Conservation (phyloP, 179 eudicot genomes). For the Nepenthes alata region DNA sequence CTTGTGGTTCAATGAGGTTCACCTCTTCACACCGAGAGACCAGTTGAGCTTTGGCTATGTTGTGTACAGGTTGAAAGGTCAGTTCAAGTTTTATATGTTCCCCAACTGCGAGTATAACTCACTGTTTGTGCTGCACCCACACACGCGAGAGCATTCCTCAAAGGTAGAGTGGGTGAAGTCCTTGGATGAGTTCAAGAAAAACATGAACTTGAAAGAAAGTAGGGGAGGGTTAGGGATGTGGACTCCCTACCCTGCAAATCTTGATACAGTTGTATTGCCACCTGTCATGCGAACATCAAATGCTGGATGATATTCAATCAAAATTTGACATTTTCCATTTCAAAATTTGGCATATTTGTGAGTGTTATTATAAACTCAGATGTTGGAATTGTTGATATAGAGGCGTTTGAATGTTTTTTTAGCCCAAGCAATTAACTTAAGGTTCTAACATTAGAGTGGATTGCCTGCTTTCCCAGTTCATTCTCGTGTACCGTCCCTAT, state of each 20-base stretch:
- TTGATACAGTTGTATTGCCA: conserved; percentile 59
- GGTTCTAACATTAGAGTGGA: no score
- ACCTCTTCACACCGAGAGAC: conserved; percentile 10
- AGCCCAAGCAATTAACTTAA: no score
- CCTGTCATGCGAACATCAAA: conserved; percentile 71
- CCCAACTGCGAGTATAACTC: conserved; percentile 92
- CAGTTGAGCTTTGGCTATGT: conserved; percentile 37
- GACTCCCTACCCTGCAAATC: conserved; percentile 86
- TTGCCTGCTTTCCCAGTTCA: no score
- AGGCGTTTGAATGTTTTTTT: no score
- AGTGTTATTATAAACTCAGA: no score
- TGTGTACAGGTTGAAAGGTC: conserved; percentile 47
- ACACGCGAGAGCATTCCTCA: conserved; percentile 91
- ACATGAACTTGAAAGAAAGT: conserved; percentile 50
- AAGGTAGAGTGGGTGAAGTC: conserved; percentile 86
- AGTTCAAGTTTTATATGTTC: conserved; percentile 73
- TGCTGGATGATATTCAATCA: conserved; percentile 40
- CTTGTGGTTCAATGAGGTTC: conserved; percentile 10
- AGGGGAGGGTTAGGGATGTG: conserved; percentile 90
- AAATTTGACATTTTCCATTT: background rate
- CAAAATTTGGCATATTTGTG: no score
- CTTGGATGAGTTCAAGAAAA: conserved; percentile 49
- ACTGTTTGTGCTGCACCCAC: conserved; percentile 62
- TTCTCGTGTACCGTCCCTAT: no score
- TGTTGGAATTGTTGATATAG: no score